Percentiles rank a stretch among this genome's conserved stretches.
These are phyloP conservation scores for Trichosphaerium sp. DNA, from an alignment of 78 protist species.

Conservation along the genomic window DNA sequence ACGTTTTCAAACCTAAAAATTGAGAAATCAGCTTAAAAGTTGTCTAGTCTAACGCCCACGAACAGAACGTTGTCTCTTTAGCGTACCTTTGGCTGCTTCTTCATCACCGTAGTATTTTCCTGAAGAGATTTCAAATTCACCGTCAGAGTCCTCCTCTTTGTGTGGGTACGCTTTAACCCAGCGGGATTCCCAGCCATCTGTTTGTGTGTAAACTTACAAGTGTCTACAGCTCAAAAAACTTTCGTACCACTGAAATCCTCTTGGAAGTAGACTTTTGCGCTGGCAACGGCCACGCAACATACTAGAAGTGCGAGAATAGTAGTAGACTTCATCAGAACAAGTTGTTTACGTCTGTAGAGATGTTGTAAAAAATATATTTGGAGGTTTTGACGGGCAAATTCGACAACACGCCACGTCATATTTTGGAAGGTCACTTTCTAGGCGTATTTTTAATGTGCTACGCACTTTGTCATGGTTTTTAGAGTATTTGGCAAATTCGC, in stretches of 20 bases:
- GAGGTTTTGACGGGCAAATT: too few species aligned
- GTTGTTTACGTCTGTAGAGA: too few species aligned
- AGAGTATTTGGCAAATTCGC: too few species aligned
- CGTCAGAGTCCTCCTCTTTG: slow-evolving; percentile 52
- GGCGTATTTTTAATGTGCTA: too few species aligned
- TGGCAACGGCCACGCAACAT: neutral
- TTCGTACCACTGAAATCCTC: too few species aligned
- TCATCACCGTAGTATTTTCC: slow-evolving; percentile 65
- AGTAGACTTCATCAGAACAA: too few species aligned
- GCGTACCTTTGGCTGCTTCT: slow-evolving; percentile 54
- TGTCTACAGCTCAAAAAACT: too few species aligned
- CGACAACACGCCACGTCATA: too few species aligned
- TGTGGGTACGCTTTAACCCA: slow-evolving; percentile 58
- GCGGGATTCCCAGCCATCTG: slow-evolving; percentile 47
- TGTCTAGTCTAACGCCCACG: neutral
- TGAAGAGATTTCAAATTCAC: slow-evolving; percentile 56
- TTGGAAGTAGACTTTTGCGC: neutral
- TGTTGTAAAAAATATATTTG: too few species aligned
- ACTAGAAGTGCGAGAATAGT: neutral
- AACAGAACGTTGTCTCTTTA: neutral
- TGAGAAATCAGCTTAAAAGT: neutral
- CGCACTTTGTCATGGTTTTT: too few species aligned
- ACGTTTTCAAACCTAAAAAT: slow-evolving; percentile 54
- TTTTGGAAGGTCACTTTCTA: too few species aligned
- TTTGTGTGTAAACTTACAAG: too few species aligned